phyloP scores from a whole-genome alignment of 441 rosid species.

The Adansonia grandidieri region DNA sequence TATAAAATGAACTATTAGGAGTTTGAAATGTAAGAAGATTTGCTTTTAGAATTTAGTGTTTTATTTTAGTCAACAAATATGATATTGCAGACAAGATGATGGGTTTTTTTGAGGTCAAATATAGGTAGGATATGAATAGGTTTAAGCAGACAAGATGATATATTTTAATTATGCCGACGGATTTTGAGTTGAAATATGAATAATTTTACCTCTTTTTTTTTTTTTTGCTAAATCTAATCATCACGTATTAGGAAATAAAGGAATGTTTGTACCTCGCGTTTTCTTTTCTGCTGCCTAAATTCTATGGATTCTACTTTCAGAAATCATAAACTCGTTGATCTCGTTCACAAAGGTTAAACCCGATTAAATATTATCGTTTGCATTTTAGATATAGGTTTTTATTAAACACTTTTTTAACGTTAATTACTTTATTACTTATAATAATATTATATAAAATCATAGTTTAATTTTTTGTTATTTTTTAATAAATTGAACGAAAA shows the following conservation, averaged over 20 bases:
- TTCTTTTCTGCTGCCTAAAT: not conserved
- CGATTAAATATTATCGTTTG: too few species aligned
- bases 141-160: not conserved
- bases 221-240: not conserved
- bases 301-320: not conserved
- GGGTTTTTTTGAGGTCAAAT: not conserved
- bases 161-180: not conserved
- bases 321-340: not conserved
- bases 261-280: not conserved
- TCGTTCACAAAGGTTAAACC: not conserved
- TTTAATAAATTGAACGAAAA: too few species aligned
- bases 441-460: too few species aligned
- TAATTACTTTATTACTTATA: too few species aligned
- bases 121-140: not conserved
- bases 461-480: too few species aligned
- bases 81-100: too few species aligned
- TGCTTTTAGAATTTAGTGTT: not conserved
- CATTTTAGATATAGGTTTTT: too few species aligned
- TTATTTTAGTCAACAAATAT: too few species aligned
- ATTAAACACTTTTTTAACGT: too few species aligned
- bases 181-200: not conserved
- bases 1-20: not conserved
- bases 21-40: slow-evolving; percentile 13
- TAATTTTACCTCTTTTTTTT: not conserved
- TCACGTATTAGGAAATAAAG: not conserved